Evolutionary conservation across 306 rosid genomes (phyloP).

Genomic region (Vachellia pachyceras): DNA sequence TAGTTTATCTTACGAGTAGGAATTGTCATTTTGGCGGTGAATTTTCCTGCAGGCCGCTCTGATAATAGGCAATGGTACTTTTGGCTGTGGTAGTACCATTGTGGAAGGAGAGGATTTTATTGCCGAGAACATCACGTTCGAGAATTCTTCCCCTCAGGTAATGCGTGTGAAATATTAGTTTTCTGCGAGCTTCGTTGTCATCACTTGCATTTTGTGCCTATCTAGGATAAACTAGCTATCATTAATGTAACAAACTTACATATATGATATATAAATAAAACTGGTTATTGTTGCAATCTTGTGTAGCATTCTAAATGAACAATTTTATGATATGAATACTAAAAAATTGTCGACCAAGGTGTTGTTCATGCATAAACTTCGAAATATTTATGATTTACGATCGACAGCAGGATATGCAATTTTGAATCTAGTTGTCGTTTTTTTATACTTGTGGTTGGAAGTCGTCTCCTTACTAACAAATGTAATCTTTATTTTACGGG

Average conservation of each 20-base stretch:
- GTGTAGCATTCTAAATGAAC: neutral
- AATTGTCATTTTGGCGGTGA: slow-evolving; percentile 21
- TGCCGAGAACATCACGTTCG: slow-evolving; percentile 90
- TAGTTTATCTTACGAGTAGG: neutral
- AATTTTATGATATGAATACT: neutral
- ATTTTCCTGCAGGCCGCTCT: slow-evolving; percentile 54
- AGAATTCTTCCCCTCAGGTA: slow-evolving; percentile 90
- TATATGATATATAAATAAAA: neutral
- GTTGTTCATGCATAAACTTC: neutral
- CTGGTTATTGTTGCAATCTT: neutral
- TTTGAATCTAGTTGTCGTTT: slow-evolving; percentile 15
- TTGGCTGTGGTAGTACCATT: slow-evolving; percentile 83
- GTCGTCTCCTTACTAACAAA: slow-evolving; percentile 6
- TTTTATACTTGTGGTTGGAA: slow-evolving; percentile 20
- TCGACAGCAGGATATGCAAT: neutral
- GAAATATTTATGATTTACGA: neutral
- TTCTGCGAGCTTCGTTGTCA: slow-evolving; percentile 29
- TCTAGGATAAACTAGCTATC: neutral
- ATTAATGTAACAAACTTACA: slow-evolving; percentile 10
- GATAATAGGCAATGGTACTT: slow-evolving; percentile 84
- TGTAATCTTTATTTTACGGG: slow-evolving; percentile 7
- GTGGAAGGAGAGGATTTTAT: slow-evolving; percentile 95
- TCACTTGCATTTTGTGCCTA: slow-evolving; percentile 18
- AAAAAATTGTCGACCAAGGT: neutral
- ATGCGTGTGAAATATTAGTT: slow-evolving; percentile 14